Conservation (phyloP, 371 early-diverging fungal genomes). For the Lichtheimia ramosa region DNA sequence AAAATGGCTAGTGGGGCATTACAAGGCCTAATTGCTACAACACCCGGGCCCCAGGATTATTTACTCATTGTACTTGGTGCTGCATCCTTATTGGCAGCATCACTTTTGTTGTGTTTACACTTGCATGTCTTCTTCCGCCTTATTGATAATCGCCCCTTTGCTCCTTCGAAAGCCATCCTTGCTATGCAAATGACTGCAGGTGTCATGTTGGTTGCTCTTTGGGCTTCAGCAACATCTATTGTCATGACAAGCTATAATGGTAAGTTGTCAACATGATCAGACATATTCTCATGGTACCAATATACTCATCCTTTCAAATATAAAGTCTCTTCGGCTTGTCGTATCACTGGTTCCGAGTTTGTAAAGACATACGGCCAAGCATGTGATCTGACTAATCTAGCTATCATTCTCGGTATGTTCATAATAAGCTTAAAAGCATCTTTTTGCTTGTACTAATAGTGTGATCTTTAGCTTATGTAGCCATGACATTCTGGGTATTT, state of each 20-base stretch:
- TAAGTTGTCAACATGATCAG: conserved; percentile 4
- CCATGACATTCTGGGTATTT: conserved; percentile 14
- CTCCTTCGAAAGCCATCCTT: conserved; percentile 14
- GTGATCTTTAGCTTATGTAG: conserved; percentile 6
- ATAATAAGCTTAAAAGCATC: neutral
- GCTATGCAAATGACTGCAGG: conserved; percentile 16
- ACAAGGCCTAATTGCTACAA: conserved; percentile 13
- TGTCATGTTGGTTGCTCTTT: conserved; percentile 22
- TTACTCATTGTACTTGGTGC: conserved; percentile 22
- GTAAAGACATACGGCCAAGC: conserved; percentile 9
- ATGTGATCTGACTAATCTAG: conserved; percentile 10
- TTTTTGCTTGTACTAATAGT: neutral
- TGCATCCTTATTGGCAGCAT: conserved; percentile 21
- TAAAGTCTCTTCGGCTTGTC: conserved; percentile 19
- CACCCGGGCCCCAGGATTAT: conserved; percentile 27
- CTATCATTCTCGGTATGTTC: conserved; percentile 17
- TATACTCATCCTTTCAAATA: neutral
- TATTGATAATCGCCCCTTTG: conserved; percentile 4
- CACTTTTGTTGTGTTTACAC: conserved; percentile 22
- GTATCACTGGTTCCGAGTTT: conserved; percentile 3
- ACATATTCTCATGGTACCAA: neutral
- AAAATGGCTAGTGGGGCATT: neutral
- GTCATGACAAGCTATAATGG: conserved; percentile 19
- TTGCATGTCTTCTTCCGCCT: conserved; percentile 16
- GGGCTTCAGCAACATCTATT: conserved; percentile 23